Percentiles rank a stretch among this genome's conserved stretches.
Evolutionary conservation across 2,329 filamentous ascomycete genomes (phyloP).

Genomic region (Neophaeococcomyces mojaviensis): DNA sequence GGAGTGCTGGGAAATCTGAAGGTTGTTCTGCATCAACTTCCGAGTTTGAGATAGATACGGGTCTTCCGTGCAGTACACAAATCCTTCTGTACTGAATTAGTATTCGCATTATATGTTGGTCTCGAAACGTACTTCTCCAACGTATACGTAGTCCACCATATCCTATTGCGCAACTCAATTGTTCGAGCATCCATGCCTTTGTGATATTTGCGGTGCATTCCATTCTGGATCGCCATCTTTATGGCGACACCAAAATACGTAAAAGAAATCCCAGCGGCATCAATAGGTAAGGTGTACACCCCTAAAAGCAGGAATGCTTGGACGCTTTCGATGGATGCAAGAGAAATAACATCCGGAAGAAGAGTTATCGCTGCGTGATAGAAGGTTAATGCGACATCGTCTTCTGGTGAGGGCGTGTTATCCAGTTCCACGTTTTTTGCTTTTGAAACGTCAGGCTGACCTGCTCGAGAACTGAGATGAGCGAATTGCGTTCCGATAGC

Average conservation of each 20-base stretch:
- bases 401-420: constrained; percentile 30
- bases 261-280: constrained; percentile 45
- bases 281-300: constrained; percentile 44
- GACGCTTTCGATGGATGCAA: constrained; percentile 46
- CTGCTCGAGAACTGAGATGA: constrained; percentile 34
- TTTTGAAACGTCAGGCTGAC: neutral
- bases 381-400: constrained; percentile 43
- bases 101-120: neutral
- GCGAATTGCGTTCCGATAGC: constrained; percentile 48
- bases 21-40: constrained; percentile 45
- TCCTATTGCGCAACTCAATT: constrained; percentile 43
- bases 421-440: neutral
- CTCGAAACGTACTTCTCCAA: constrained; percentile 38
- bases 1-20: constrained; percentile 19
- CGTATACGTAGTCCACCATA: constrained; percentile 48
- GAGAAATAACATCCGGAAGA: constrained; percentile 45
- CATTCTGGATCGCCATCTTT: constrained; percentile 48
- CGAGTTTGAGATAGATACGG: constrained; percentile 41
- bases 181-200: constrained; percentile 35
- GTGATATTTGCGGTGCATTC: constrained; percentile 45
- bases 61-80: constrained; percentile 46
- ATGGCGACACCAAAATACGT: constrained; percentile 46
- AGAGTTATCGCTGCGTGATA: constrained; percentile 45
- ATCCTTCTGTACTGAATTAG: constrained; percentile 32
- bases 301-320: constrained; percentile 48